Evolutionary conservation across 495 filamentous ascomycete species (phyloP), one percentile per base, ranked within the genome.

Genomic region (Aspergillus wentii): DNA sequence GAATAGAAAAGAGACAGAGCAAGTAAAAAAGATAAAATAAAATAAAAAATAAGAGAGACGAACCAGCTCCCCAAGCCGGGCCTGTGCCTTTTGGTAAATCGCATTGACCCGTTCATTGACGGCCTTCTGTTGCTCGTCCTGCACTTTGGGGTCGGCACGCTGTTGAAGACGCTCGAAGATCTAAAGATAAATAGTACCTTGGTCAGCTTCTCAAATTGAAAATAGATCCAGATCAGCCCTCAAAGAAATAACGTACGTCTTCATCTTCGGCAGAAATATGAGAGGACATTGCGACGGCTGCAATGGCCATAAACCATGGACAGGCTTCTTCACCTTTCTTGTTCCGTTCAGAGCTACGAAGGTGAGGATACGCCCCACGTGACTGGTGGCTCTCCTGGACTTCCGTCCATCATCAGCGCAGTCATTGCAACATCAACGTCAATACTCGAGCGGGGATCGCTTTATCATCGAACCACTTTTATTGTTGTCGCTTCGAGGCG

Each of bases 101-200:
- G 70, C 72, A 43, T 71, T 66, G n/a, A 80, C 66, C 30, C 78
- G 68, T 49, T 78, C 78, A 47, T 78, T 75, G 46, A 82, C 53
- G 10, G 74, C 75, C 50, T 76, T 68, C 42, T 85, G 72, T 38
- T 78, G 74, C 51, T 78, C 74, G 58, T 80, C 74, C 38, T 72
- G 54, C 31, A 77, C 67, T 45, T 76, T 71, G 5, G 79, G 73
- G 54, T 87, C 79, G 48, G 70, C 59, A 43, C 69, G 71, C 44
- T 74, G 69, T 56, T 75, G 78, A 36, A 88, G 71, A 49, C 68
- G 72, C 43, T 76, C 75, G 65, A 83, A 84, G 69, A 82, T 73
- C 82, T 81, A 56, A 40, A 46, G 15, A 35, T 6, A 37, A 27
- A 13, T 33, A 23, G 23, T 23, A 26, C 31, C 11, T 17, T 28